Conservation (phyloP, 345 rosid genomes). For the Rhizophora apiculata region DNA sequence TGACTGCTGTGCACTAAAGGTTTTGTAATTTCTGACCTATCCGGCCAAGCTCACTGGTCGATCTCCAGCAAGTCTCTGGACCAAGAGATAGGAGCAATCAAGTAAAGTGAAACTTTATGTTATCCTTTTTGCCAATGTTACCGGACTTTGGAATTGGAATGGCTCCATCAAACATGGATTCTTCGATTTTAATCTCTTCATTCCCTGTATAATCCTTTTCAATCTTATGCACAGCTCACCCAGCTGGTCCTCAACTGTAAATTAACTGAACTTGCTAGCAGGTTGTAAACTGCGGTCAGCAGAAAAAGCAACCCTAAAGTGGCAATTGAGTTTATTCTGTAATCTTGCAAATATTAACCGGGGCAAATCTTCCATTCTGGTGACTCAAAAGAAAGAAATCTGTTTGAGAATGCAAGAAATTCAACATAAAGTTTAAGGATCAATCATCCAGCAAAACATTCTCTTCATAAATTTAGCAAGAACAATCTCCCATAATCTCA, state of each 20-base stretch:
- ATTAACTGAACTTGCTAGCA: constrained; percentile 26
- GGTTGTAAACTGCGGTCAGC: constrained; percentile 36
- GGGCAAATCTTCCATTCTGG: too few species aligned
- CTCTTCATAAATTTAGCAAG: too few species aligned
- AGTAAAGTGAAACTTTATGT: constrained; percentile 56
- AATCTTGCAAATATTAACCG: too few species aligned
- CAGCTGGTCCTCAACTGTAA: too few species aligned
- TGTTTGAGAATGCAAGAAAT: too few species aligned
- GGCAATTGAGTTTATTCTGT: too few species aligned
- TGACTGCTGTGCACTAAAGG: constrained; percentile 41
- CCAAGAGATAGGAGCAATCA: constrained; percentile 63
- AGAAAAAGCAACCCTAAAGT: too few species aligned
- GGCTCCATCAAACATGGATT: constrained; percentile 79
- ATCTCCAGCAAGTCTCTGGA: constrained; percentile 57
- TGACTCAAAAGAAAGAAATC: too few species aligned
- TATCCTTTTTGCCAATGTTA: constrained; percentile 25
- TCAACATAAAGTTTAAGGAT: too few species aligned
- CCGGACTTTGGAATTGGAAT: constrained; percentile 40
- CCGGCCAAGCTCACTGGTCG: constrained; percentile 79
- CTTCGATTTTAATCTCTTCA: constrained; percentile 74
- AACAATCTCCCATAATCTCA: too few species aligned
- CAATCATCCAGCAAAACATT: too few species aligned
- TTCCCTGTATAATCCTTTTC: not conserved
- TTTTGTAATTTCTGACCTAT: constrained; percentile 52
- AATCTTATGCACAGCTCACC: too few species aligned